Evolutionary conservation across 768 basidiomycete species (phyloP), one percentile per base, ranked within the genome.

Genomic region (Auriscalpium orientale): DNA sequence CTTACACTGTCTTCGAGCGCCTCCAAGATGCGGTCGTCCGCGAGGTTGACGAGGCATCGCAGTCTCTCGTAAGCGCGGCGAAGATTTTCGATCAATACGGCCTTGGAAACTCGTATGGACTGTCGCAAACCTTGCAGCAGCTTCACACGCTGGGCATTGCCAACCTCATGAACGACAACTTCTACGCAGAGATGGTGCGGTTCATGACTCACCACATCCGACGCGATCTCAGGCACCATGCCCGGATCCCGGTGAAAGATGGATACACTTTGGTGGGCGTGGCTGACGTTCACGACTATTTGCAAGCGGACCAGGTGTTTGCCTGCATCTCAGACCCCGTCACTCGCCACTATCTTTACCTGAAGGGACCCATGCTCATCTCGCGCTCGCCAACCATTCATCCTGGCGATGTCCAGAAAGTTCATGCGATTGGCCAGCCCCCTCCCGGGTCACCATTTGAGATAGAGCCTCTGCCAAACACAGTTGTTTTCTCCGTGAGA

Each of bases 241-340:
- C 86, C 0, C 77, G 86, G 5, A 89, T 90, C 44, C 85, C 85
- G 11, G 72, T 90, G 12, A 79, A 79, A 1, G 71, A 72, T 4
- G 81, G 77, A 3, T 85, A 79, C 74, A 89, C 84, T 0, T 66
- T 91, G 1, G 87, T 88, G 4, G 87, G 87, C 0, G 79, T 89
- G 7, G 85, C 85, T 1, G 87, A 91, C 63, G 73, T 82, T 1
- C 81, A 84, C 58, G 65, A 68, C 1, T 79, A 73, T 56, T 72
- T 89, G 5, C 34, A 72, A 36, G 76, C 77, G 54, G 75, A 75
- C 2, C 71, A 87, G 59, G 76, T 89, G 20, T 91, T 85, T 62
- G 83, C 78, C 1, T 85, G 80, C 59, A 69, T 83, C 46, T 76
- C 76, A 52, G 71, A 71, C 12, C 62, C 68, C 0, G 71, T 79